Percentiles rank a stretch among this genome's conserved stretches.
phyloP scores from a whole-genome alignment of 169 alveolate species.

The Amoebophrya sp. region DNA sequence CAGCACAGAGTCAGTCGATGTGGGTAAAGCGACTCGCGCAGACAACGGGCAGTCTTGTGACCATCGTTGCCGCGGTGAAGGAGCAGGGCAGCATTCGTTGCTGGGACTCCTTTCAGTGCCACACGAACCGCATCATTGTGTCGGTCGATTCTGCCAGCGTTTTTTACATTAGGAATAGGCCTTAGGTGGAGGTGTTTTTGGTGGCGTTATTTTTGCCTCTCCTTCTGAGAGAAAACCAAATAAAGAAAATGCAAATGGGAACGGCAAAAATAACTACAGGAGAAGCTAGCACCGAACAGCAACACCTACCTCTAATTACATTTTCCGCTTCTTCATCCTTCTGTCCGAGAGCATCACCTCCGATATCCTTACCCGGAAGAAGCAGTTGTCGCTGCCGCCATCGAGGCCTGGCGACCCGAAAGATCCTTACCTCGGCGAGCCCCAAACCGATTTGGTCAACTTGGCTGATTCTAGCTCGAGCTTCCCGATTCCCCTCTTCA shows the following conservation, averaged over 20 bases:
- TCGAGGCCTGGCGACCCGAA: not conserved
- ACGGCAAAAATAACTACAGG: no score
- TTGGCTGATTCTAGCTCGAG: not conserved
- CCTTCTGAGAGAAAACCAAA: no score
- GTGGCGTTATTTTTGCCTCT: no score
- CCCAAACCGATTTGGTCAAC: not conserved
- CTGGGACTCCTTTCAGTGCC: not conserved
- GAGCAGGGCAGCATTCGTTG: not conserved
- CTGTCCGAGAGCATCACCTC: not conserved
- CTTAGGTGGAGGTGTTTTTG: no score
- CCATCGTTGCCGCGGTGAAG: not conserved
- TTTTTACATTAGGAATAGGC: no score
- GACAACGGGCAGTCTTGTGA: not conserved
- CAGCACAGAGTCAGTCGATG: not conserved
- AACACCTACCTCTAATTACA: no score
- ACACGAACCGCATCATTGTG: not conserved
- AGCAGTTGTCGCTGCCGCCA: not conserved
- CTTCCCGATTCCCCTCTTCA: conserved; percentile 6
- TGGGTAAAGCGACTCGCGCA: not conserved
- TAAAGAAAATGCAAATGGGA: no score
- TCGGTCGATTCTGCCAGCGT: not conserved
- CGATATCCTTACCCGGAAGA: not conserved
- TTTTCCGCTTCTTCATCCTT: not conserved
- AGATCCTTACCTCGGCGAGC: not conserved
- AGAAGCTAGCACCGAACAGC: no score